These are phyloP conservation scores for Daphne laureola DNA, from an alignment of 441 rosid species.

Conservation along the genomic window DNA sequence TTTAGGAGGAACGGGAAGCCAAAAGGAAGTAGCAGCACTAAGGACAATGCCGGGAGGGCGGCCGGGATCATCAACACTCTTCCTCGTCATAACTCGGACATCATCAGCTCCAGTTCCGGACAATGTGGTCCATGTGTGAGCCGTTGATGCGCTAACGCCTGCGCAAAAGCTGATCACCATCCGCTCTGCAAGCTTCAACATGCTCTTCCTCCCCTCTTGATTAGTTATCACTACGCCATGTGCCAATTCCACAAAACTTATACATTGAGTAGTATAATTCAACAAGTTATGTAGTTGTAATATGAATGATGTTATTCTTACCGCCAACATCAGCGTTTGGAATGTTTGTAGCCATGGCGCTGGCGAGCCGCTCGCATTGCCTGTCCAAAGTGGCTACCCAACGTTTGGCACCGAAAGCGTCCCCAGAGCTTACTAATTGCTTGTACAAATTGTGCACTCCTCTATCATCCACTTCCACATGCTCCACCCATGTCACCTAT, in stretches of 20 bases:
- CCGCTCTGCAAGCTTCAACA: slow-evolving; percentile 73
- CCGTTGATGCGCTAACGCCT: slow-evolving; percentile 64
- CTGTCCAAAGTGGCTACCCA: slow-evolving; percentile 75
- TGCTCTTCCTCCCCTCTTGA: slow-evolving; percentile 56
- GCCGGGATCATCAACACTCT: slow-evolving; percentile 74
- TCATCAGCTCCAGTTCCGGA: slow-evolving; percentile 66
- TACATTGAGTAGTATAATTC: too few species aligned
- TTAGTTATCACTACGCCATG: slow-evolving; percentile 60
- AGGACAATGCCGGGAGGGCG: slow-evolving; percentile 78
- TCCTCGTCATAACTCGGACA: slow-evolving; percentile 72
- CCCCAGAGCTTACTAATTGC: slow-evolving; percentile 53
- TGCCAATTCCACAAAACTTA: too few species aligned
- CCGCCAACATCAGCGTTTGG: slow-evolving; percentile 50
- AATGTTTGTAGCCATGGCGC: slow-evolving; percentile 47
- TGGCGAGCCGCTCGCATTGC: slow-evolving; percentile 73
- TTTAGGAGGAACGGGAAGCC: slow-evolving; percentile 72
- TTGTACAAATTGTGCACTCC: slow-evolving; percentile 50
- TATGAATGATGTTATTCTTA: too few species aligned
- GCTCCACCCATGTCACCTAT: slow-evolving; percentile 94
- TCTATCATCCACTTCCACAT: slow-evolving; percentile 75
- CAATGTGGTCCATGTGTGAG: slow-evolving; percentile 57
- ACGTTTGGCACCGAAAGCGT: slow-evolving; percentile 78
- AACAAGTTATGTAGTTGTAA: too few species aligned
- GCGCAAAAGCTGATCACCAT: slow-evolving; percentile 72
- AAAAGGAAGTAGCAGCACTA: slow-evolving; percentile 83